Evolutionary conservation across 495 filamentous ascomycete species (phyloP).

Genomic region (Sordaria brevicollis): DNA sequence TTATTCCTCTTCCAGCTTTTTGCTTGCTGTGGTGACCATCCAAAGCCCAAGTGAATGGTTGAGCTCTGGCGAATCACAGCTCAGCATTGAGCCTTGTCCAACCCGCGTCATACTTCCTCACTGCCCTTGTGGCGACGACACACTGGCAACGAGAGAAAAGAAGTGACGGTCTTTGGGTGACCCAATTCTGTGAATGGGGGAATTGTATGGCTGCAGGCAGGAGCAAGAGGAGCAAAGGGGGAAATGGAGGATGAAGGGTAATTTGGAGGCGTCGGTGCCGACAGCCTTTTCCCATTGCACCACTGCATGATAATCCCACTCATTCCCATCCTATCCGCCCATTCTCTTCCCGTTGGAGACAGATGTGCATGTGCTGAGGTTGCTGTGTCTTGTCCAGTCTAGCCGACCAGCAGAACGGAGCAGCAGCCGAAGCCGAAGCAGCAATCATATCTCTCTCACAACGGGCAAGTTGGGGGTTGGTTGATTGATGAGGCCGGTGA

Average conservation of each 20-base stretch:
- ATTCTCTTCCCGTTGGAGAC: neutral
- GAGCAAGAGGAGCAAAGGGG: neutral
- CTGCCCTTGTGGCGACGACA: neutral
- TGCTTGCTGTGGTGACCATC: neutral
- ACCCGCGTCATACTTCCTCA: neutral
- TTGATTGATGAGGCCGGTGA: neutral
- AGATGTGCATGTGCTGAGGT: neutral
- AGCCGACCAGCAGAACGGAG: neutral
- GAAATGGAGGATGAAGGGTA: neutral
- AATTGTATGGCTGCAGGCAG: neutral
- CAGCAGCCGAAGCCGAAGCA: neutral
- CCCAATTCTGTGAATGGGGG: neutral
- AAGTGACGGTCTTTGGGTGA: neutral
- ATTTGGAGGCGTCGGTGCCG: neutral
- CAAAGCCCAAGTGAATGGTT: neutral
- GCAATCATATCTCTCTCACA: neutral
- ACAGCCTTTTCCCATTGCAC: neutral
- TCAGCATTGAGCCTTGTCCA: neutral
- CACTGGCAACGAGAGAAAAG: neutral
- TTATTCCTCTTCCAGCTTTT: neutral
- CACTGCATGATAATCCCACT: neutral
- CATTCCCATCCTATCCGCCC: neutral
- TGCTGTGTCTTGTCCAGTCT: neutral
- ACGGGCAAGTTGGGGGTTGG: neutral
- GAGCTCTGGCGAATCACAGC: neutral